Evolutionary conservation across 495 filamentous ascomycete genomes (phyloP), one percentile per base, ranked within the genome.

Genomic region (Apiosordaria backusii): DNA sequence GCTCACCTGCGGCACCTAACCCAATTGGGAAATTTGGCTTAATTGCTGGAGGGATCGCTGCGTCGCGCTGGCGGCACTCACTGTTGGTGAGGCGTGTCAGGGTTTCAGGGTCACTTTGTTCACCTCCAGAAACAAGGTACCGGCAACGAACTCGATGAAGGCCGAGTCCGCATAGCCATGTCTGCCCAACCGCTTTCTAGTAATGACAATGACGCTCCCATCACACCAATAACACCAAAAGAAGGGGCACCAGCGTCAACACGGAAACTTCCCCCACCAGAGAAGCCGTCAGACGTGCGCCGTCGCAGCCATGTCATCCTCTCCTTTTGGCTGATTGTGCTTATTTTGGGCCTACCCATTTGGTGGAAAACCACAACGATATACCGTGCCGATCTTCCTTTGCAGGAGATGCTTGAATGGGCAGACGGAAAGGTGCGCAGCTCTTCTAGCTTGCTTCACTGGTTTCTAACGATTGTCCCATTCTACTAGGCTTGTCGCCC

Each of bases 281-380:
- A 97, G 77, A 88, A 86, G 62, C 76, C 83, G 50, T 86, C 88
- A 66, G 87, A 88, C 61, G 80, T 91, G 22, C 85, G 84, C 71
- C 83, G 85, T 54, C 88, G 93, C 60, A 84, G 84, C 61, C 82
- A 79, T 62, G 90, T 98, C 57, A 88, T 99, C 70, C 76, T 90
- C 60, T 93, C 95, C 5, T 98, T 98, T 72, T 98, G 95, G 96
- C 81, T 85, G 21, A 87, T 97, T 18, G 92, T 96, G 15, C 74
- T 96, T 24, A 85, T 90, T 35, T 81, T 98, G 19, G 96, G 95
- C 19, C 78, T 98, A 66, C 95, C 95, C 69, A 89, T 97, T 87
- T 99, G 95, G 95, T 92, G 92, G 87, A 87, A 88, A 75, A 98
- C 95, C n/a, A 98, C 96, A 0, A 89, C 91, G 0, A 95, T 98